These are phyloP conservation scores for Solanum aculeatissimum DNA, from an alignment of 305 asterid species.

Conservation along the genomic window DNA sequence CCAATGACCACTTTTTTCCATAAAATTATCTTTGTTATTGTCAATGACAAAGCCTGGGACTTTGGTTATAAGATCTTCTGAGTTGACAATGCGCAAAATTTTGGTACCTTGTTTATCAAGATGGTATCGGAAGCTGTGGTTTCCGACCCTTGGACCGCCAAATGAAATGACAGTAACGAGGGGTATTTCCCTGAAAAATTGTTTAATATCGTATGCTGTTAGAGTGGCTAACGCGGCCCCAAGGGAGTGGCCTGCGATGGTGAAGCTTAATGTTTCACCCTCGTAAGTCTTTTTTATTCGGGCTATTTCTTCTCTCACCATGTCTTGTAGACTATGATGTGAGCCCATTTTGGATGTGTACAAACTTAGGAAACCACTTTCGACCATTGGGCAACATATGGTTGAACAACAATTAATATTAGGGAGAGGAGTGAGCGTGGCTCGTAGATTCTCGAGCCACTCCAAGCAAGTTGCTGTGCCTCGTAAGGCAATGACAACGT, in stretches of 20 bases:
- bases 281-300: conserved; percentile 31
- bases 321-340: conserved; percentile 32
- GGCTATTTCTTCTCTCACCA: conserved; percentile 35
- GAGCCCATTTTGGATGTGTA: conserved; percentile 38
- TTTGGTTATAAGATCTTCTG: conserved; percentile 68
- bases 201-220: conserved; percentile 66
- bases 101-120: conserved; percentile 54
- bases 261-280: conserved; percentile 71
- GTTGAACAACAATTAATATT: neutral
- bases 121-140: conserved; percentile 40
- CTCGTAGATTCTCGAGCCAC: conserved; percentile 81
- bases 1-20: conserved; percentile 29
- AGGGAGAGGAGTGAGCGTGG: conserved; percentile 40
- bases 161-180: conserved; percentile 81
- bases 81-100: conserved; percentile 71
- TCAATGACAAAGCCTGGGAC: conserved; percentile 75
- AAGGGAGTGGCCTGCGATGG: conserved; percentile 90
- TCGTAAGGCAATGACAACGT: conserved; percentile 73
- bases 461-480: conserved; percentile 84
- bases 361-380: conserved; percentile 70
- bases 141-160: conserved; percentile 88
- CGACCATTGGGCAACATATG: conserved; percentile 66
- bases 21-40: neutral
- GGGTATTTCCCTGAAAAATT: conserved; percentile 42
- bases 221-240: conserved; percentile 90